Evolutionary conservation across 805 yeast species (phyloP).

Genomic region (Diddensiella santjacobensis): DNA sequence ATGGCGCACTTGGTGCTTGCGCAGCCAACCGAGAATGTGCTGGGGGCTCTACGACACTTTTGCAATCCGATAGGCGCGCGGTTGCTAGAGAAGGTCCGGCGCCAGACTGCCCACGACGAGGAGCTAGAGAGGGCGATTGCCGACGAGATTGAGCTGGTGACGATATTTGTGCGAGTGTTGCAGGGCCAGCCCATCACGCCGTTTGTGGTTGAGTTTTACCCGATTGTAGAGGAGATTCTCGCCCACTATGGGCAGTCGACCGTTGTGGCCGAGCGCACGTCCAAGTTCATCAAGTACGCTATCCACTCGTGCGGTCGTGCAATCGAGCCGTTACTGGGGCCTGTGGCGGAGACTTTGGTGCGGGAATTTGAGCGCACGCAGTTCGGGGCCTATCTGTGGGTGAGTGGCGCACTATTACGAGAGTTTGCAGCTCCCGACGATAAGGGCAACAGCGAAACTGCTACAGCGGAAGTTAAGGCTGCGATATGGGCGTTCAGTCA

Average conservation of each 20-base stretch:
- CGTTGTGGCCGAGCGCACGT: constrained; percentile 67
- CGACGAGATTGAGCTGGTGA: constrained; percentile 67
- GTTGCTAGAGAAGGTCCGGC: constrained; percentile 22
- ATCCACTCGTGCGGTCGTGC: constrained; percentile 59
- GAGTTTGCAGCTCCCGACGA: constrained; percentile 42
- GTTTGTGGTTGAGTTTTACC: constrained; percentile 56
- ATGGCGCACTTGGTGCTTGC: constrained; percentile 75
- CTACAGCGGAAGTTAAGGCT: constrained; percentile 44
- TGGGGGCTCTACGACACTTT: constrained; percentile 56
- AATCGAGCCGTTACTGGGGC: constrained; percentile 55
- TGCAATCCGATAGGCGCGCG: constrained; percentile 57
- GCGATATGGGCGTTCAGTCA: constrained; percentile 73
- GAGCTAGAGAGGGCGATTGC: constrained; percentile 50
- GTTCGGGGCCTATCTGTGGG: constrained; percentile 85
- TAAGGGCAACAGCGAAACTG: neutral
- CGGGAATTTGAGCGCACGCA: constrained; percentile 66
- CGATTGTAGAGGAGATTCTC: constrained; percentile 48
- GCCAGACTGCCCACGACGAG: constrained; percentile 32
- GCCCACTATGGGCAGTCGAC: constrained; percentile 54
- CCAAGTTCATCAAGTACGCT: constrained; percentile 63
- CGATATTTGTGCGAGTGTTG: constrained; percentile 51
- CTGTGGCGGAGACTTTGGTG: constrained; percentile 62
- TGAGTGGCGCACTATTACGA: constrained; percentile 68
- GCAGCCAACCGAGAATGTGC: constrained; percentile 48
- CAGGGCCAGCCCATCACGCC: constrained; percentile 35